Evolutionary conservation across 2,329 filamentous ascomycete genomes (phyloP), one percentile per base, ranked within the genome.

Genomic region (Aotearoamyces nothofagi): DNA sequence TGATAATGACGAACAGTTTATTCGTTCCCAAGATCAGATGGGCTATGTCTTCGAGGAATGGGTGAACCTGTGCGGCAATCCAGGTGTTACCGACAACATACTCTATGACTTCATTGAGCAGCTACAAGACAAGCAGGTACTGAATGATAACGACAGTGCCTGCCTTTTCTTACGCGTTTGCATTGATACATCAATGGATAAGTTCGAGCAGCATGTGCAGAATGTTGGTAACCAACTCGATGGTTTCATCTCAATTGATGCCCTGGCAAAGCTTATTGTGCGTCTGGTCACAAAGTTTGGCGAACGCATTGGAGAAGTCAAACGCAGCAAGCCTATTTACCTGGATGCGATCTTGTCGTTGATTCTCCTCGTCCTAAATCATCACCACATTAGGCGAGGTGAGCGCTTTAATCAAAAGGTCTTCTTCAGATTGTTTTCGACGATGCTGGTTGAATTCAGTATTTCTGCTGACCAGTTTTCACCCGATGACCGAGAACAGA

Each of bases 21-120:
- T 57, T 22, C 61, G 69, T 17, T 75, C 75, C 40, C 71, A 75
- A 37, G 82, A 92, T 36, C 83, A 94, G 50, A 72, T 92, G 55
- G 83, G 92, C 42, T 96, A 98, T 48, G 67, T 94, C 12, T 94
- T 98, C 45, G 84, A 87, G 24, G 90, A 98, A 56, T 98, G 90
- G 90, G 69, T 87, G 15, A 74, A 78, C 34, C 66, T 94, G 5
- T 78, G 67, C 56, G 78, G 78, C 51, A 81, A 83, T 42, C 67
- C 73, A n/a, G 72, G 76, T 40, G 71, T 77, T 4, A 74, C 77
- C 4, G 78, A 83, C 36, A 79, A 78, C 45, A 69, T 76, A 1
- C 63, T 74, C 30, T 58, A 67, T 5, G 69, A 80, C 2, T 96
- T 96, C 52, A 69, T 94, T 25, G 73, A 78, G 43, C 87, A 96